Conservation (phyloP, 768 basidiomycete genomes). For the Podaxis mareebaensis region DNA sequence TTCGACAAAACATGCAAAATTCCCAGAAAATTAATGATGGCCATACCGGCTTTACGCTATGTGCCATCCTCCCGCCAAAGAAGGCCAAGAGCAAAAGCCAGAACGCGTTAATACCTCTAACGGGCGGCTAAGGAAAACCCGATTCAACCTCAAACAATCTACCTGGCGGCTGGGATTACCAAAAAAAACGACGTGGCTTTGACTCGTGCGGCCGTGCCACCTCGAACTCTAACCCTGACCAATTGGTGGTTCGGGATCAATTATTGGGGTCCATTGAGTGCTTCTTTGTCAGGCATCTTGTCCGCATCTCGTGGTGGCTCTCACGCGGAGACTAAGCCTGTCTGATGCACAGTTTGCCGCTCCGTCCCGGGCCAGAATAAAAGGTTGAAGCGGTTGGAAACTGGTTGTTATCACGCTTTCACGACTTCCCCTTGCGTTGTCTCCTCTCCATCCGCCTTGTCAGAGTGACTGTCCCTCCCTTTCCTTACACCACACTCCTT, state of each 20-base stretch:
- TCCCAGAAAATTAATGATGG: neutral
- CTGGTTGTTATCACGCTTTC: neutral
- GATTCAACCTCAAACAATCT: neutral
- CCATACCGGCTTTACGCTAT: neutral
- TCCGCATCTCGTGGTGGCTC: neutral
- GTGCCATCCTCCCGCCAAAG: no score
- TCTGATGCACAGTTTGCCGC: conserved; percentile 3
- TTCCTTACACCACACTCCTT: conserved; percentile 10
- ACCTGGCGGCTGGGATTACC: neutral
- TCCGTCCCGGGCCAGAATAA: conserved; percentile 1
- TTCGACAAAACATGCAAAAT: neutral
- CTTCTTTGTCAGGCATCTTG: conserved; percentile 2
- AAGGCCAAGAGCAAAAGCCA: no score
- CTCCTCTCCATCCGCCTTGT: neutral
- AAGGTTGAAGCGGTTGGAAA: neutral
- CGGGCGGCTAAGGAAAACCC: neutral
- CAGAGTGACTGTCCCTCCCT: neutral
- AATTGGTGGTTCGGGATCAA: neutral
- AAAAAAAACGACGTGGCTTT: neutral
- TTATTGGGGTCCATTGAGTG: neutral
- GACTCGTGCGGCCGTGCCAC: neutral
- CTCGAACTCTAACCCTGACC: neutral
- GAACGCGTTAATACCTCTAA: neutral
- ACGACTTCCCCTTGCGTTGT: neutral
- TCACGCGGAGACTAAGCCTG: conserved; percentile 13